Conservation (phyloP, 2,329 filamentous ascomycete genomes). For the Apiospora marii region DNA sequence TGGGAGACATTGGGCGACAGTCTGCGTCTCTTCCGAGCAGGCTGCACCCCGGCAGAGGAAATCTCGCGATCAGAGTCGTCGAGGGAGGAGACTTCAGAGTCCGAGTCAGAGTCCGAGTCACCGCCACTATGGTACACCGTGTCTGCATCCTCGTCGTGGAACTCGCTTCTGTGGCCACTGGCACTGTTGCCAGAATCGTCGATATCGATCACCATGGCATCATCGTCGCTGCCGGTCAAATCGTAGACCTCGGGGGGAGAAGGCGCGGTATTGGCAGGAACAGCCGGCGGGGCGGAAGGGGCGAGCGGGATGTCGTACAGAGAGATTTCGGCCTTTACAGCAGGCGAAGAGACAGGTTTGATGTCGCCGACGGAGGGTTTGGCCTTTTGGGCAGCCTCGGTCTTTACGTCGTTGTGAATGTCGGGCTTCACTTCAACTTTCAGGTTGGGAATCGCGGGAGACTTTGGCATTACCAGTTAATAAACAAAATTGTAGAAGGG, state of each 20-base stretch:
- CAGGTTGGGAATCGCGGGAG: background rate
- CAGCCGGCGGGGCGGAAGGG: background rate
- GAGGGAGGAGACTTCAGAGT: background rate
- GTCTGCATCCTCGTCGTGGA: background rate
- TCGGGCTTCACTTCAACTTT: background rate
- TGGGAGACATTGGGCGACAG: background rate
- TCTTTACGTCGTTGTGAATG: background rate
- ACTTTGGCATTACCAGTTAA: too few relatives aligned
- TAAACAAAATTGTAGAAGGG: too few relatives aligned
- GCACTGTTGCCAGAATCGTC: background rate
- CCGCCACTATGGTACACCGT: background rate
- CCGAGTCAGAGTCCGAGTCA: background rate
- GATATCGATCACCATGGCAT: background rate
- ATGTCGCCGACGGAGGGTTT: too few relatives aligned
- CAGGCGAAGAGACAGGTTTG: too few relatives aligned
- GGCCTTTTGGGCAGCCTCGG: background rate
- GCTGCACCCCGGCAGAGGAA: background rate
- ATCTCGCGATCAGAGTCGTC: background rate
- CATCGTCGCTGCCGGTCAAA: background rate
- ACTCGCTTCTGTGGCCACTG: background rate
- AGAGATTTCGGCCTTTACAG: background rate
- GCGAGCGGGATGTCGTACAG: constrained; percentile 11
- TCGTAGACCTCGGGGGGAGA: background rate
- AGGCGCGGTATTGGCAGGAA: background rate
- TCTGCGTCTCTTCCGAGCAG: background rate